Evolutionary conservation across 1,284 basidiomycete genomes (phyloP), one percentile per base, ranked within the genome.

Genomic region (Cryptococcus floricola): DNA sequence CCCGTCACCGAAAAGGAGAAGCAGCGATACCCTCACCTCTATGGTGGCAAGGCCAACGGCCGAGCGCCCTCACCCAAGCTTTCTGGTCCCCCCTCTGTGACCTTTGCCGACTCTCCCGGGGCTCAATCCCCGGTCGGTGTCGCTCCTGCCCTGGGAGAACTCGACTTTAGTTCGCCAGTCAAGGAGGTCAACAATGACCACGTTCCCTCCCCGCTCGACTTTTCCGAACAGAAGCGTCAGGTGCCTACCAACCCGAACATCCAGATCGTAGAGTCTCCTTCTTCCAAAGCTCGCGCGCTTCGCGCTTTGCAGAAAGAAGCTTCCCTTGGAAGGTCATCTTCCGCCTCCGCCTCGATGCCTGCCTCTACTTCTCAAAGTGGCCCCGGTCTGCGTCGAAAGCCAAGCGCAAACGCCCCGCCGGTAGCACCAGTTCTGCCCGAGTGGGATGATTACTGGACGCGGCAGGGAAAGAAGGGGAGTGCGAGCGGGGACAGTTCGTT

Each of bases 341-440:
- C 39, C 38, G 41, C 48, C 41, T 28, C 39, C 25, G 18, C 16
- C 31, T 8, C 19, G 9, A 3, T n/a, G 44, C 8, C 31, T 31
- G 23, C 27, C 13, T 27, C 48, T 19, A 10, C 37, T 49, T 7
- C 48, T 8, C 31, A 13, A 2, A 9, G 42, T 19, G 42, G 42
- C 13, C 8, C 19, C 27, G 45, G 45, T 47, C 19, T 16, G 27
- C n/a, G 46, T 23, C 10, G 41, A 43, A 14, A 19, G 23, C n/a
- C 5, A 10, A 28, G 39, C 3, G 41, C 27, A 5, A 44, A 71
- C 2, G 65, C 63, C 16, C 75, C 73, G 28, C 74, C 76, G 23
- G 66, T 75, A 8, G 66, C 57, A 37, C 76, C 74, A 19, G 76
- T 77, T 56, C 67, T 77, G 62, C 76, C 74, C n/a, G 67, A 72